Conservation (phyloP, 2,329 filamentous ascomycete species). For the Furcasterigmium furcatum region DNA sequence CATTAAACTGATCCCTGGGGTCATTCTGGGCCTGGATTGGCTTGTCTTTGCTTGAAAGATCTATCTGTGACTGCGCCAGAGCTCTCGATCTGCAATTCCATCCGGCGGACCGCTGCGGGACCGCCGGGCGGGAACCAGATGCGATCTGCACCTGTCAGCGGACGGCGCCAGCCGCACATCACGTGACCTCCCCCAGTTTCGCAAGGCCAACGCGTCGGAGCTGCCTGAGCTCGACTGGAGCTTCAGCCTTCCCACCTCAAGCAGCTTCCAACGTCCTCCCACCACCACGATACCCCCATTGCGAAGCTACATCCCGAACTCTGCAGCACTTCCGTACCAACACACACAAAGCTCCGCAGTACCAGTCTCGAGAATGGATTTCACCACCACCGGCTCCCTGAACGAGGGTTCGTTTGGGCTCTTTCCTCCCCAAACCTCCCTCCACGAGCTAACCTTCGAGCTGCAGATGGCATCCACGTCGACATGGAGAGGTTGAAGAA, state of each 20-base stretch:
- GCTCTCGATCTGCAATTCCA: too few species aligned
- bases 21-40: too few species aligned
- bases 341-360: neutral
- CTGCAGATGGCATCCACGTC: conserved; percentile 92
- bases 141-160: too few species aligned
- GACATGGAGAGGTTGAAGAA: conserved; percentile 99
- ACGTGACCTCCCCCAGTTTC: too few species aligned
- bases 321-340: neutral
- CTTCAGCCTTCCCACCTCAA: conserved; percentile 24
- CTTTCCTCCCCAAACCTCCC: neutral
- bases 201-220: conserved; percentile 35
- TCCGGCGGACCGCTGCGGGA: too few species aligned
- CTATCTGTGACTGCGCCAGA: too few species aligned
- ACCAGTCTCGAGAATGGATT: conserved; percentile 48
- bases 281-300: neutral
- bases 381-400: conserved; percentile 57
- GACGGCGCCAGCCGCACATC: conserved; percentile 9
- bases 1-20: too few species aligned
- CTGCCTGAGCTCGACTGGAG: conserved; percentile 40
- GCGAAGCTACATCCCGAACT: neutral
- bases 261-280: conserved; percentile 5
- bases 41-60: too few species aligned
- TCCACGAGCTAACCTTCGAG: conserved; percentile 2
- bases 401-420: conserved; percentile 52
- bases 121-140: too few species aligned